Conservation (phyloP, 257 asterid genomes). For the Salvia rosmarinus region DNA sequence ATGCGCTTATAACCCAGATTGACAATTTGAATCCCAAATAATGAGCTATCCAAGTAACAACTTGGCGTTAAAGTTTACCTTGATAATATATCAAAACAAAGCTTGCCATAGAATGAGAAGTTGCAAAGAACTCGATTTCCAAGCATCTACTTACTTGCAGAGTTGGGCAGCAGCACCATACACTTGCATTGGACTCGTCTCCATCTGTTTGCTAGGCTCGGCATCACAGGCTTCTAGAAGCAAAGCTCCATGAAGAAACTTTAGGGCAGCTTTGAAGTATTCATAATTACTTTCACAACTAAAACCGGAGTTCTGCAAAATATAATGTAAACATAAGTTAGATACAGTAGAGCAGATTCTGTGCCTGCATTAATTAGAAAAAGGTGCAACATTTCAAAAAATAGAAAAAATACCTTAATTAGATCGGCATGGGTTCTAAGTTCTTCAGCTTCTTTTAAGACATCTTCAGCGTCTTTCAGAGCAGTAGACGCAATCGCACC, state of each 20-base stretch:
- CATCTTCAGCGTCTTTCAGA: conserved; percentile 68
- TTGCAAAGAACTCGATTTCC: conserved; percentile 23
- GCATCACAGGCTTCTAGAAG: conserved; percentile 65
- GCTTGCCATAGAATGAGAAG: conserved; percentile 14
- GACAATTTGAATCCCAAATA: conserved; percentile 3
- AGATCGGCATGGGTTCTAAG: conserved; percentile 71
- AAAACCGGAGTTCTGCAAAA: conserved; percentile 75
- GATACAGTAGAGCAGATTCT: conserved; percentile 18
- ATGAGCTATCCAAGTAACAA: not conserved
- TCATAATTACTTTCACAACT: conserved; percentile 70
- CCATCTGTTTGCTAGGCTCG: conserved; percentile 56
- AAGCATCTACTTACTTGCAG: conserved; percentile 65
- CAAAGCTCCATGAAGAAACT: conserved; percentile 85
- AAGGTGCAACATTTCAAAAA: too few relatives aligned
- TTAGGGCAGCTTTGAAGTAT: conserved; percentile 77
- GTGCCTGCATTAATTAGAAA: too few relatives aligned
- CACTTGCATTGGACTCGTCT: conserved; percentile 65
- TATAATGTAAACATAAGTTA: conserved; percentile 28
- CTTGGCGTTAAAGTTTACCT: not conserved
- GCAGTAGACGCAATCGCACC: conserved; percentile 44
- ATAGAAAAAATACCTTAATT: conserved; percentile 62
- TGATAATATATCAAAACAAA: conserved; percentile 9
- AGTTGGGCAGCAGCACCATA: conserved; percentile 73
- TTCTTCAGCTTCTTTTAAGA: conserved; percentile 76
- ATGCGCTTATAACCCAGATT: conserved; percentile 13